Conservation (phyloP, 495 filamentous ascomycete genomes). For the Aspergillus mulundensis region DNA sequence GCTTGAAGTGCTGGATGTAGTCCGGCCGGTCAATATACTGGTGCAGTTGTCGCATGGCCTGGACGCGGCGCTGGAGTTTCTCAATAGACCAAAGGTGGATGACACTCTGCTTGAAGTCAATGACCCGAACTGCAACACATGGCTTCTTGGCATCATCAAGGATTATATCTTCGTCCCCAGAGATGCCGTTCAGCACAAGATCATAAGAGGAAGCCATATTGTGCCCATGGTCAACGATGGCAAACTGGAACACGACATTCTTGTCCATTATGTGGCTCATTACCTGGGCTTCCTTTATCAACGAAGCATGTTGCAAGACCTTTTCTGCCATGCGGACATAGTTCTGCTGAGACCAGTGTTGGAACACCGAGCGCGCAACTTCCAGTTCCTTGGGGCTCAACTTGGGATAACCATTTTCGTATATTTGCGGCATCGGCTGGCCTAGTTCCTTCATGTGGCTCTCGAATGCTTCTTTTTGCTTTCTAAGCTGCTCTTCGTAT, state of each 20-base stretch:
- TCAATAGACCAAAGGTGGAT: constrained; percentile 93
- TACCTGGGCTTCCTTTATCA: constrained; percentile 91
- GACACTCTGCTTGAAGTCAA: constrained; percentile 84
- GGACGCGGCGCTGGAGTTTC: constrained; percentile 82
- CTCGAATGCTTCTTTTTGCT: constrained; percentile 75
- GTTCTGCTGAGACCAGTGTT: constrained; percentile 77
- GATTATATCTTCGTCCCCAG: constrained; percentile 79
- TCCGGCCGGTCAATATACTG: constrained; percentile 94
- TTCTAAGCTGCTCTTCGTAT: constrained; percentile 74
- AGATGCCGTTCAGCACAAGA: constrained; percentile 87
- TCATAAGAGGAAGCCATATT: constrained; percentile 90
- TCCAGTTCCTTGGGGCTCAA: constrained; percentile 66
- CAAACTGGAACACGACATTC: constrained; percentile 91
- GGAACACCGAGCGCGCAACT: constrained; percentile 59
- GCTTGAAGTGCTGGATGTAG: constrained; percentile 67
- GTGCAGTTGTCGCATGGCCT: constrained; percentile 92
- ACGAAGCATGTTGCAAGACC: constrained; percentile 79
- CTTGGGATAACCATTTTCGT: constrained; percentile 51
- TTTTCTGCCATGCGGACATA: constrained; percentile 96
- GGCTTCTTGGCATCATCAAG: constrained; percentile 83
- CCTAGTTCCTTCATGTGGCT: constrained; percentile 58
- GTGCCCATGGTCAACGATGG: constrained; percentile 84
- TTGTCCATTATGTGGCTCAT: constrained; percentile 98
- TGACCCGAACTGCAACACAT: constrained; percentile 84
- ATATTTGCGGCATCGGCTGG: constrained; percentile 45